Evolutionary conservation across 2,329 filamentous ascomycete genomes (phyloP).

Genomic region (Apiospora rasikravindrae): DNA sequence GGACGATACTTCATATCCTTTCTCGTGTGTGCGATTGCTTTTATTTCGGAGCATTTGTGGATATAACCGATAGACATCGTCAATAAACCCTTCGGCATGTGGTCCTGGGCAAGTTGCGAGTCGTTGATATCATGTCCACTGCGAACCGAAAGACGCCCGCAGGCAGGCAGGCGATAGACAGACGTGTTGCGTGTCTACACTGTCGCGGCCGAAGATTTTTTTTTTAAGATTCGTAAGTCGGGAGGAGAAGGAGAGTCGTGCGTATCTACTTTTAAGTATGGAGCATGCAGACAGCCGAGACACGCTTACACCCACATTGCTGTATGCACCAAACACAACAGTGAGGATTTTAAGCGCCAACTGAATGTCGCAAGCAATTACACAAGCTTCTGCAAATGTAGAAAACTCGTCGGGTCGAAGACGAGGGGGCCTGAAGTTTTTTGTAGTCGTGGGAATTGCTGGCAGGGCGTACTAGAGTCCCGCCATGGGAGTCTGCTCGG

Average conservation of each 20-base stretch:
- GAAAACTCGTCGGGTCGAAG: neutral
- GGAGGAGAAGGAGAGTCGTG: neutral
- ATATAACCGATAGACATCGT: neutral
- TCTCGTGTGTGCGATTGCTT: neutral
- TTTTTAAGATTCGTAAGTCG: neutral
- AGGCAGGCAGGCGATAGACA: neutral
- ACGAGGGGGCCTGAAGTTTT: conserved; percentile 2
- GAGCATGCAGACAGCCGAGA: neutral
- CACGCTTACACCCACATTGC: neutral
- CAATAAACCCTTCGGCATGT: neutral
- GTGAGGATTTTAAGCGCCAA: neutral
- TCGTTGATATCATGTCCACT: neutral
- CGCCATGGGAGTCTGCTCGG: neutral
- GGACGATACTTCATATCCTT: neutral
- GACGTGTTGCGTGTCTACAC: neutral
- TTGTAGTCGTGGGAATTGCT: neutral
- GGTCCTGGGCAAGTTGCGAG: neutral
- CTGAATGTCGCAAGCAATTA: neutral
- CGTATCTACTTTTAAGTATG: neutral
- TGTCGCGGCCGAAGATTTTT: neutral
- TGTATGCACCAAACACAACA: neutral
- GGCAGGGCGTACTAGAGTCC: neutral
- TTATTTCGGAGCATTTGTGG: conserved; percentile 5
- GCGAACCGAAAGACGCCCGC: neutral
- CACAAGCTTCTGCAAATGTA: neutral